Conservation (phyloP, 2,329 filamentous ascomycete genomes). For the Cyanodermella asteris region DNA sequence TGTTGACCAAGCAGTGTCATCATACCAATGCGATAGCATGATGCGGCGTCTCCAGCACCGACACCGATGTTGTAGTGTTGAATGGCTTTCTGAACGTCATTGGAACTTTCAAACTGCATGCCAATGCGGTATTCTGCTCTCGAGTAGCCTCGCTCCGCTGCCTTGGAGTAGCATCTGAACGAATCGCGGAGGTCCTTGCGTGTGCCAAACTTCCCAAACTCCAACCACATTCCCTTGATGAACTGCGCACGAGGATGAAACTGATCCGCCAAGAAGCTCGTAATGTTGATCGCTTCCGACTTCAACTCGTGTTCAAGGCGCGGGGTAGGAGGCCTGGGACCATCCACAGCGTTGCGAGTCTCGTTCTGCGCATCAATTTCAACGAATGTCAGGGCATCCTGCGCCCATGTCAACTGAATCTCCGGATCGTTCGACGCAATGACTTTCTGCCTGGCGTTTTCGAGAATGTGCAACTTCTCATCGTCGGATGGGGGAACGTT, state of each 20-base stretch:
- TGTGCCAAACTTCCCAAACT: slow-evolving; percentile 89
- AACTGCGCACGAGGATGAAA: slow-evolving; percentile 86
- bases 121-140: slow-evolving; percentile 91
- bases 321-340: slow-evolving; percentile 53
- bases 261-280: slow-evolving; percentile 74
- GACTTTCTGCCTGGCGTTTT: slow-evolving; percentile 62
- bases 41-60: slow-evolving; percentile 64
- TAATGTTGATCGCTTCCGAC: slow-evolving; percentile 75
- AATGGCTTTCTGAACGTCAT: slow-evolving; percentile 76
- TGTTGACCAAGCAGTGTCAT: slow-evolving; percentile 91
- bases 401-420: slow-evolving; percentile 92
- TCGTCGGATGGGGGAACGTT: slow-evolving; percentile 89
- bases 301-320: slow-evolving; percentile 73
- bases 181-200: slow-evolving; percentile 87
- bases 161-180: slow-evolving; percentile 63
- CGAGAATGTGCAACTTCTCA: slow-evolving; percentile 75
- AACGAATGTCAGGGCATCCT: slow-evolving; percentile 74
- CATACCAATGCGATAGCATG: slow-evolving; percentile 76
- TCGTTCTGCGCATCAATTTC: slow-evolving; percentile 64
- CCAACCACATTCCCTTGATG: slow-evolving; percentile 86
- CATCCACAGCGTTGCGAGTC: slow-evolving; percentile 38
- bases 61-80: slow-evolving; percentile 75
- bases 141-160: slow-evolving; percentile 68
- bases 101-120: slow-evolving; percentile 93
- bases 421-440: slow-evolving; percentile 85